phyloP scores from a whole-genome alignment of 495 filamentous ascomycete species.

The Penicillium subrubescens region DNA sequence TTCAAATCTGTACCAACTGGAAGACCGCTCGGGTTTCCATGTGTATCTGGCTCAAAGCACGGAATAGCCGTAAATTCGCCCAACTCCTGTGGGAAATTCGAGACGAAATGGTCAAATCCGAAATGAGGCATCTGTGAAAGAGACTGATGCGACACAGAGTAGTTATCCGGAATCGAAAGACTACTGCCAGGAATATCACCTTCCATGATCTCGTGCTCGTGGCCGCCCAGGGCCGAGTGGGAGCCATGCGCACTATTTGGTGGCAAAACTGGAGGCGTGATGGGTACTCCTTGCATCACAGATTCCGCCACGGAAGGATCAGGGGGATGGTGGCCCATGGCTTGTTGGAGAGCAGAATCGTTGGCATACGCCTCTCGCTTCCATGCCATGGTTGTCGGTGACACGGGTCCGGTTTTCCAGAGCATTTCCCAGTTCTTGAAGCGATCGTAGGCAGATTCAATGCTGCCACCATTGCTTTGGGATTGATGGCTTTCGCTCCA shows the following conservation, averaged over 20 bases:
- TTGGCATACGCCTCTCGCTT: constrained; percentile 23
- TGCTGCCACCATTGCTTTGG: constrained; percentile 30
- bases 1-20: constrained; percentile 29
- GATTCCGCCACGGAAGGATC: constrained; percentile 13
- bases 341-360: constrained; percentile 24
- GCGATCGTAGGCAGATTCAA: constrained; percentile 50
- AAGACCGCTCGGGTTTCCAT: constrained; percentile 23
- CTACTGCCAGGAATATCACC: constrained; percentile 25
- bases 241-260: constrained; percentile 16
- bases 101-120: constrained; percentile 50
- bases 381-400: constrained; percentile 32
- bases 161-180: constrained; percentile 32
- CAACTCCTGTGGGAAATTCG: constrained; percentile 50
- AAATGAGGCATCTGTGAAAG: constrained; percentile 43
- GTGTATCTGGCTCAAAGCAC: constrained; percentile 46
- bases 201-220: constrained; percentile 24
- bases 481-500: constrained; percentile 43
- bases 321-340: constrained; percentile 14
- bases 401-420: constrained; percentile 52
- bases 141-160: constrained; percentile 32
- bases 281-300: constrained; percentile 14
- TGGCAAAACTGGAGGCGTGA: constrained; percentile 18
- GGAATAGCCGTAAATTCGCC: constrained; percentile 52
- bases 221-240: constrained; percentile 11
- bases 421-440: constrained; percentile 58